Conservation (phyloP, 169 alveolate genomes). For the Plasmodium chabaudi region DNA sequence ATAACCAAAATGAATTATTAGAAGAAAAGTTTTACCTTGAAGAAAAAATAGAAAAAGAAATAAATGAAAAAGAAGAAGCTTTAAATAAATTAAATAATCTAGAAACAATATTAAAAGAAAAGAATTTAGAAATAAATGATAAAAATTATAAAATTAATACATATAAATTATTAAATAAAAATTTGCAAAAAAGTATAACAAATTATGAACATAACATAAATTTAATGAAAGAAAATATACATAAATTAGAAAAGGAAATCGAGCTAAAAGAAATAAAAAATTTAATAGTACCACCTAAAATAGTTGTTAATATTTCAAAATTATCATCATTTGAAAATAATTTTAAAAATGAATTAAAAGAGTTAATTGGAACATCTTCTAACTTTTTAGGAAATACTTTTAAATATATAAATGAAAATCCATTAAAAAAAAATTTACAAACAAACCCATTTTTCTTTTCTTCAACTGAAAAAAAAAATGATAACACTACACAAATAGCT, state of each 20-base stretch:
- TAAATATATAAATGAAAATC: conserved; percentile 75
- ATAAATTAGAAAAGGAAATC: conserved; percentile 65
- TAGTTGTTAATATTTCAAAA: conserved; percentile 36
- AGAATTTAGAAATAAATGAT: conserved; percentile 63
- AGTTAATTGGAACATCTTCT: conserved; percentile 69
- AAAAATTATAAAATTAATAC: conserved; percentile 55
- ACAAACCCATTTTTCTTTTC: conserved; percentile 57
- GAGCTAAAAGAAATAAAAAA: conserved; percentile 44
- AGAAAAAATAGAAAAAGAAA: conserved; percentile 48
- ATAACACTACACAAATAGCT: background rate
- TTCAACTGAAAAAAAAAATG: conserved; percentile 20
- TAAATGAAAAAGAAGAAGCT: conserved; percentile 24
- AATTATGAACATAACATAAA: conserved; percentile 36
- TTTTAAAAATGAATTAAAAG: conserved; percentile 66
- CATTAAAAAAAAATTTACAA: conserved; percentile 67
- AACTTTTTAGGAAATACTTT: conserved; percentile 73
- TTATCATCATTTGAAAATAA: conserved; percentile 69
- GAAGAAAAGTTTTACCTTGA: conserved; percentile 9
- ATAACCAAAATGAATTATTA: background rate
- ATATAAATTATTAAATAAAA: conserved; percentile 32
- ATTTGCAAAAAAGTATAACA: conserved; percentile 13
- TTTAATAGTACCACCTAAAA: conserved; percentile 59
- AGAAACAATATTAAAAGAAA: conserved; percentile 21
- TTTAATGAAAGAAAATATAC: conserved; percentile 67
- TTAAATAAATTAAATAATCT: conserved; percentile 31